A percentile compares a stretch with the other conserved stretches of the same genome.
Evolutionary conservation across 2,329 filamentous ascomycete genomes (phyloP).

Genomic region (Neoscytalidium dimidiatum): DNA sequence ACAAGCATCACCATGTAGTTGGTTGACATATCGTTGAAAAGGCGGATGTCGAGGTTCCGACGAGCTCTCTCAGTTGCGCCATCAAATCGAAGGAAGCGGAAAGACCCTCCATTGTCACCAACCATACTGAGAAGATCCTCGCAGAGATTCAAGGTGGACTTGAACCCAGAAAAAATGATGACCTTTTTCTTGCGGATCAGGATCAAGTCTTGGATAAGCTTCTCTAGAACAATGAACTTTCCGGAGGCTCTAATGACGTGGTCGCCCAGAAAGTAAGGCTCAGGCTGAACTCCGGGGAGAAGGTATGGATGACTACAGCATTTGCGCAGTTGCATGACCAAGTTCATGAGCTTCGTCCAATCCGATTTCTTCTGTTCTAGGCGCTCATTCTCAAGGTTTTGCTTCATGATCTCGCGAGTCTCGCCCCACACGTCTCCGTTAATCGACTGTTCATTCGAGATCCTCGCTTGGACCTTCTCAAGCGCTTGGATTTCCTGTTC

Average conservation of each 20-base stretch:
- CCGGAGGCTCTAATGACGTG: slow-evolving; percentile 55
- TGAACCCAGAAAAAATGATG: slow-evolving; percentile 60
- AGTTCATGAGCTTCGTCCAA: slow-evolving; percentile 56
- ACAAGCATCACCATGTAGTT: slow-evolving; percentile 58
- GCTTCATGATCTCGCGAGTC: slow-evolving; percentile 94
- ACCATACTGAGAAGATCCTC: slow-evolving; percentile 53
- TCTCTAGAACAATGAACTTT: slow-evolving; percentile 59
- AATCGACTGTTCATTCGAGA: neutral
- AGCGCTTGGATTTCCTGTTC: slow-evolving; percentile 35
- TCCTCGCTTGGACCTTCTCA: slow-evolving; percentile 29
- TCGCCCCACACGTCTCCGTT: slow-evolving; percentile 51
- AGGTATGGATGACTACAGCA: slow-evolving; percentile 59
- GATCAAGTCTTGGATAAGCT: slow-evolving; percentile 52
- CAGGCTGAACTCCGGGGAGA: slow-evolving; percentile 47
- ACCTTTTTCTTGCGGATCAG: slow-evolving; percentile 55
- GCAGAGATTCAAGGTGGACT: slow-evolving; percentile 51
- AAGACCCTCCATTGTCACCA: slow-evolving; percentile 41
- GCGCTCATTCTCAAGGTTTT: slow-evolving; percentile 61
- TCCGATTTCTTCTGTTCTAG: slow-evolving; percentile 39
- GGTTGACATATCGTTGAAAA: slow-evolving; percentile 52
- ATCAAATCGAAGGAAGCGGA: slow-evolving; percentile 54
- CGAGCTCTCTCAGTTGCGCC: slow-evolving; percentile 51
- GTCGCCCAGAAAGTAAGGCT: slow-evolving; percentile 48
- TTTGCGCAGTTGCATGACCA: slow-evolving; percentile 59
- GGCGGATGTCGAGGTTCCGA: slow-evolving; percentile 54